A percentile compares a stretch with the other conserved stretches of the same genome.
These are phyloP conservation scores for Trichoderma pleuroti DNA, from an alignment of 2,329 filamentous ascomycete genomes.

Conservation along the genomic window DNA sequence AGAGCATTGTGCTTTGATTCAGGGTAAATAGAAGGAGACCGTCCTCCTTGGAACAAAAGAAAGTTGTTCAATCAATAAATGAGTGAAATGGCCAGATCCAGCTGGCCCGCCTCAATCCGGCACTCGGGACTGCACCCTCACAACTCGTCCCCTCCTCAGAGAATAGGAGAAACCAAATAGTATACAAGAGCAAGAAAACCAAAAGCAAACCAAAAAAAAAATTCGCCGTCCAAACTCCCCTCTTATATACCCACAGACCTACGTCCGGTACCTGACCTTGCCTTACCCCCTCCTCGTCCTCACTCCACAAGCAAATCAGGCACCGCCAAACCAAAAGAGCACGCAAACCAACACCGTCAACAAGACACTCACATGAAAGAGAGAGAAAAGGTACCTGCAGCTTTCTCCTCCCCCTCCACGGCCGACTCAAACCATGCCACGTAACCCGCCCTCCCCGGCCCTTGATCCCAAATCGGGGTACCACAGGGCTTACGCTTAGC, in stretches of 20 bases:
- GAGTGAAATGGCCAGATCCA: background rate
- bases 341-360: background rate
- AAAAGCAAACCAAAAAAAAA: background rate
- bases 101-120: background rate
- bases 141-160: background rate
- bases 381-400: constrained; percentile 9
- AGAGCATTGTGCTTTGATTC: background rate
- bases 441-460: constrained; percentile 1
- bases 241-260: background rate
- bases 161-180: background rate
- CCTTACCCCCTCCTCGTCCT: background rate
- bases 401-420: background rate
- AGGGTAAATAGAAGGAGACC: background rate
- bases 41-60: background rate
- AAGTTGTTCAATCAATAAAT: background rate
- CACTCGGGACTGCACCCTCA: background rate
- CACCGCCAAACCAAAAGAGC: background rate
- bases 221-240: background rate
- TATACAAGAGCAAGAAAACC: background rate
- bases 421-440: constrained; percentile 12
- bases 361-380: background rate
- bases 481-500: background rate
- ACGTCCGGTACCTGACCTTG: background rate
- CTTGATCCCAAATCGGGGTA: background rate
- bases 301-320: background rate